Base-by-base conservation (phyloP, 495 filamentous ascomycete genomes). In the Talaromyces borbonicus region DNA sequence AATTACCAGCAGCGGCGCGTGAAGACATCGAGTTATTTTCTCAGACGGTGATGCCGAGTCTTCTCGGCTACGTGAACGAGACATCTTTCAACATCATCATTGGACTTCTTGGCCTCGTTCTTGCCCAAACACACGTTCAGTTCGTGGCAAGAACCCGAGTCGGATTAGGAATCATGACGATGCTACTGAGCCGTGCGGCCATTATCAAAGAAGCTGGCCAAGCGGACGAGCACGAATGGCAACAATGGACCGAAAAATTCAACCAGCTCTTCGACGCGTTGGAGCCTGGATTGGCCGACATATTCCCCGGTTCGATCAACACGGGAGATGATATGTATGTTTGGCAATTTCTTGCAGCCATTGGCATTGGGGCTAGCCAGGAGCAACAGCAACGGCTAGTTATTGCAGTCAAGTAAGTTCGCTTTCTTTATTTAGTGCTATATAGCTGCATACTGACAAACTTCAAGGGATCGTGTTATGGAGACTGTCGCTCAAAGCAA, bases 301-400 rank as follows among this genome's bases (percentile, higher is more conserved):
- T 95, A 45, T 97, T 98, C 77, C 87, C 89, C 1, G 81, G 82
- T 14, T 79, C 82, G 4, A 85, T 90, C 50, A 85, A 80, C 50
- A 73, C 85, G 14, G 81, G 81, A 38, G 84, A 92, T 47, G 92
- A 98, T 56, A 80, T 92, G 53, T 93, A 96, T 55, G 89, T 96
- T 12, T 98, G 92, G 92, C 89, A 96, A 61, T 95, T 97, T 63
- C 73, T 98, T 49, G 92, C 92, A 14, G 88, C 90, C 7, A 82
- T 93, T 49, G 92, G 92, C 33, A 88, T 94, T 50, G 89, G 87
- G 26, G 90, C 92, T 27, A 88, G 77, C 61, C 87, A 86, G 6
- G 84, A 90, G 46, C 92, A 97, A 63, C 93, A 98, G 64, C 88
- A 94, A 63, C 74, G 87, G 36, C 70, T 98, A 37, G 92, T 98